Evolutionary conservation across 768 basidiomycete genomes (phyloP).

Genomic region (Sarcodon aspratus): DNA sequence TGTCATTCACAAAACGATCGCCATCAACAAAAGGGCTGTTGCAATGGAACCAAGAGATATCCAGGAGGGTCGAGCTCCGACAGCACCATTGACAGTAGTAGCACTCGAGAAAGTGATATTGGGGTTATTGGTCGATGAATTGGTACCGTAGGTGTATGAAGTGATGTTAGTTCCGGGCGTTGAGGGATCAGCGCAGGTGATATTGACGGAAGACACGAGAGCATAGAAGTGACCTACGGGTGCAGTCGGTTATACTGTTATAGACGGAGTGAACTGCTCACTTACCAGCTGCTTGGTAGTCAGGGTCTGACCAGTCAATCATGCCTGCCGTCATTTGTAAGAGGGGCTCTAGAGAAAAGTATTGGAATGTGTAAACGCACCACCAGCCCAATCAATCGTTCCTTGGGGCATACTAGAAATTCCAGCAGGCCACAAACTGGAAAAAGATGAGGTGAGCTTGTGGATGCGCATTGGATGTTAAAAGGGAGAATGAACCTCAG

Average conservation of each 20-base stretch:
- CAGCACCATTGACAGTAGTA: conserved; percentile 40
- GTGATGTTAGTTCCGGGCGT: conserved; percentile 34
- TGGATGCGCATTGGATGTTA: neutral
- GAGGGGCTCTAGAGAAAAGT: no score
- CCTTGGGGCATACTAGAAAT: conserved; percentile 48
- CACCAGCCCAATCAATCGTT: conserved; percentile 67
- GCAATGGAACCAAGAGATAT: neutral
- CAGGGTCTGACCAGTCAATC: conserved; percentile 75
- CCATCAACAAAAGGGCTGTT: neutral
- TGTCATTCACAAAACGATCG: neutral
- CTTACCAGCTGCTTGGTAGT: conserved; percentile 56
- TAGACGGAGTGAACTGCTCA: neutral
- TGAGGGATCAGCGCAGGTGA: conserved; percentile 49
- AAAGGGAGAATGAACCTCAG: conserved; percentile 38
- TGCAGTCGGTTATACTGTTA: neutral
- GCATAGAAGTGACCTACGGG: conserved; percentile 60
- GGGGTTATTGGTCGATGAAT: conserved; percentile 41
- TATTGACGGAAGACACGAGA: conserved; percentile 44
- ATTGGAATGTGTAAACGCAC: no score
- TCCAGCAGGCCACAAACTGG: conserved; percentile 74
- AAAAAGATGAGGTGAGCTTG: neutral
- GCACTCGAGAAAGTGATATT: conserved; percentile 46
- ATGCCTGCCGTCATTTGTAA: conserved; percentile 26
- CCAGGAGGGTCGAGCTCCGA: neutral
- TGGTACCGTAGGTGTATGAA: conserved; percentile 54